Base-by-base conservation (phyloP, 139 green algal species). In the Coelastrella sp. region DNA sequence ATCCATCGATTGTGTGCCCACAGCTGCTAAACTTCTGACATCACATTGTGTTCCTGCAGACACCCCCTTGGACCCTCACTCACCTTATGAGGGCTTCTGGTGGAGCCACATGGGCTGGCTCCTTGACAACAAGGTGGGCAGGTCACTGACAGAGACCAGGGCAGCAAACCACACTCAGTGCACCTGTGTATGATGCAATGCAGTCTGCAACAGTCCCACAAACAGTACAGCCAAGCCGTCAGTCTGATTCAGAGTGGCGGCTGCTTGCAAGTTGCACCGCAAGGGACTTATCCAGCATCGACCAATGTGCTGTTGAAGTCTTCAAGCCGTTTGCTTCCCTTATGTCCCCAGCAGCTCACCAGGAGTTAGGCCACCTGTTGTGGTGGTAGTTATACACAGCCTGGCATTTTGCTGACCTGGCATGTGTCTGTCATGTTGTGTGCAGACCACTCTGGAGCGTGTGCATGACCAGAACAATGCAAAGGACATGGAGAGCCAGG, bases 31-130 rank as follows among this genome's bases (percentile, higher is more conserved):
- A 98, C 99, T 95, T 92, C 98, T 86, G 96, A 99, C 95, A 98
- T 71, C 32, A 47, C 32, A 13, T 71, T 71, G 61, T 71, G 61
- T 71, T 13, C 8, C 11, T 71, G 61, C 95, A 68, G 98, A 99
- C 94, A 99, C 98, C 0, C 97, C 97, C 3, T 92, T 99, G 89
- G 98, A 99, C 95, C 98, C 98, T 7, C 98, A 99, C 94, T 99
- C 97, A 1, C 96, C 98, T 5, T 99, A 99, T 64, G 98, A 99
- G 94, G 98, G 98, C 89, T 99, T 99, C 93, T 99, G 97, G 97
- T 99, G 98, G 96, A 96, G 92, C 85, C 98, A 99, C 95, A 96
- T 97, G 93, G 98, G 98, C 58, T 99, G 98, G 98, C 93, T 99
- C 61, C 95, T 99, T 23, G 98, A 99, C 91, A 96, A 99, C 89